A percentile compares a stretch with the other conserved stretches of the same genome.
Evolutionary conservation across 2,329 filamentous ascomycete genomes (phyloP).

Genomic region (Helotiales sp.): DNA sequence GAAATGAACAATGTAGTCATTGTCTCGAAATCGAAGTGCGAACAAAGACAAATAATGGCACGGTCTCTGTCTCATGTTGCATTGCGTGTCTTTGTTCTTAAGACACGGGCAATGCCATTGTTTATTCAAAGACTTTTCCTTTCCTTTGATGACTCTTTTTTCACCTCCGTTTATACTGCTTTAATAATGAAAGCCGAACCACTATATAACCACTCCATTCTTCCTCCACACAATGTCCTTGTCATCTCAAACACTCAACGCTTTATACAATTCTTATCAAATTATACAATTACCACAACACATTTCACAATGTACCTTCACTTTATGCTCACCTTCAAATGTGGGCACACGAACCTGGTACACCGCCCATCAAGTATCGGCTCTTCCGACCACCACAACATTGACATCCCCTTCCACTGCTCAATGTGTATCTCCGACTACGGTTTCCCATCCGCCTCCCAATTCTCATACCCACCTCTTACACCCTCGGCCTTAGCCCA

Average conservation of each 20-base stretch:
- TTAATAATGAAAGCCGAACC: neutral
- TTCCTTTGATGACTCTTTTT: no score
- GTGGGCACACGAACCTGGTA: neutral
- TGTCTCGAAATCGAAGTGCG: no score
- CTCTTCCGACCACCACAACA: neutral
- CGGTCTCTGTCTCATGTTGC: no score
- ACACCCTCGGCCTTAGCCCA: neutral
- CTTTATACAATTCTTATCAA: neutral
- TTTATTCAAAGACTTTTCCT: no score
- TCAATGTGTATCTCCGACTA: neutral
- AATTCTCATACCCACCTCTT: neutral
- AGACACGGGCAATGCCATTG: no score
- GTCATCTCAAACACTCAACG: neutral
- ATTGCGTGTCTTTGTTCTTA: no score
- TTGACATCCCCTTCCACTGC: neutral
- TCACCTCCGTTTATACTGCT: no score
- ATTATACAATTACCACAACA: neutral
- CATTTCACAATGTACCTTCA: neutral
- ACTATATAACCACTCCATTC: neutral
- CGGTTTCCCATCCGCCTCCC: neutral
- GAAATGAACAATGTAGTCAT: no score
- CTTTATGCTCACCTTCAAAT: neutral
- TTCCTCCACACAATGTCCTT: neutral
- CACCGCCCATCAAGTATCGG: neutral
- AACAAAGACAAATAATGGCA: no score